A percentile compares a stretch with the other conserved stretches of the same genome.
These are phyloP conservation scores for Penicillium antarcticum DNA, from an alignment of 495 filamentous ascomycete species.

Conservation along the genomic window DNA sequence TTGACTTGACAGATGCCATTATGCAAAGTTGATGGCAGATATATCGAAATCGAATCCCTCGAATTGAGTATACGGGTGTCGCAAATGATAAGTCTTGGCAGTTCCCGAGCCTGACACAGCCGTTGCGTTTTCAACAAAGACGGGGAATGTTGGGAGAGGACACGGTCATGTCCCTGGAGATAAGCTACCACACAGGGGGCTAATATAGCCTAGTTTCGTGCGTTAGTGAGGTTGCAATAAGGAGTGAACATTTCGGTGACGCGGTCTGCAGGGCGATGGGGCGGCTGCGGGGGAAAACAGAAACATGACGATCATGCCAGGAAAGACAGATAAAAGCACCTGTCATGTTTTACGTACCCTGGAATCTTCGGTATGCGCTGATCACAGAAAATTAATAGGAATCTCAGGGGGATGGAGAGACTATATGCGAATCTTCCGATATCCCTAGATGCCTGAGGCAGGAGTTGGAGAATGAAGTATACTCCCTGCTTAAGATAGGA, in stretches of 20 bases:
- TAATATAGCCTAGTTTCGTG: slow-evolving; percentile 8
- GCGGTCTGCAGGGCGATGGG: slow-evolving; percentile 30
- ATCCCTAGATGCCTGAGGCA: slow-evolving; percentile 12
- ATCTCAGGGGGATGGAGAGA: slow-evolving; percentile 2
- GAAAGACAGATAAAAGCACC: slow-evolving; percentile 3
- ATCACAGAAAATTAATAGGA: background rate
- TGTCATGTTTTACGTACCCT: slow-evolving; percentile 20
- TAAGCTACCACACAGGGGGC: background rate
- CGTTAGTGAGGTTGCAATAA: slow-evolving; percentile 21
- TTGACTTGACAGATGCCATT: slow-evolving; percentile 32
- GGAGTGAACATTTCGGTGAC: slow-evolving; percentile 28
- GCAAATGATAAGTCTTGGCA: background rate
- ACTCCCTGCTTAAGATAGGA: slow-evolving; percentile 11
- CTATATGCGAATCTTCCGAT: slow-evolving; percentile 9
- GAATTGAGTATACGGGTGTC: background rate
- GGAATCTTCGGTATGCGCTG: slow-evolving; percentile 12
- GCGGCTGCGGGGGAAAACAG: slow-evolving; percentile 14
- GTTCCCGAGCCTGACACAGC: slow-evolving; percentile 4
- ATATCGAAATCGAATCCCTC: background rate
- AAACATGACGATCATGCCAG: slow-evolving; percentile 31
- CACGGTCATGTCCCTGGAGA: slow-evolving; percentile 6
- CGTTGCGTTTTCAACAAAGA: slow-evolving; percentile 16
- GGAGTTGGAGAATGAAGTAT: slow-evolving; percentile 9
- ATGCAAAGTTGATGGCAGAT: background rate
- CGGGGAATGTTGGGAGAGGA: slow-evolving; percentile 18